These are phyloP conservation scores for Fraxinus sp. DNA, from an alignment of 305 asterid genomes.

Conservation along the genomic window DNA sequence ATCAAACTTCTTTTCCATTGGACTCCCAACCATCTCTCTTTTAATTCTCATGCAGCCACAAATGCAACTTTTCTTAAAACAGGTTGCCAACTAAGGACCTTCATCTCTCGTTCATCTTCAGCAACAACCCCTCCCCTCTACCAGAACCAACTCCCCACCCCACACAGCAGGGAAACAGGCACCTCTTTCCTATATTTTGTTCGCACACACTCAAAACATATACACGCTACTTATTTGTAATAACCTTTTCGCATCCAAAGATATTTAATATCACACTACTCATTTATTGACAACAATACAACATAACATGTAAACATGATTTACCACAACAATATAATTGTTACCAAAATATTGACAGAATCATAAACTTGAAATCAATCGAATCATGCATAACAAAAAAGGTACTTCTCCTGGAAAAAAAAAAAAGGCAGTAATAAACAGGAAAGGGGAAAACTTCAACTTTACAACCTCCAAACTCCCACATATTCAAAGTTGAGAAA, in stretches of 20 bases:
- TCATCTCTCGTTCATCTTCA: neutral
- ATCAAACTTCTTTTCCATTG: neutral
- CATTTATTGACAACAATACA: neutral
- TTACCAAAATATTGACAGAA: neutral
- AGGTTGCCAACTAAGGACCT: neutral
- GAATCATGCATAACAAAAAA: neutral
- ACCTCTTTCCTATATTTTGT: neutral
- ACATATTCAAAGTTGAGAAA: neutral
- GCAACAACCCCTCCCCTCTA: neutral
- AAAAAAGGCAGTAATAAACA: neutral
- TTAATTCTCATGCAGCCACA: neutral
- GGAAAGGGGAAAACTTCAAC: neutral
- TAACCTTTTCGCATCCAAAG: neutral
- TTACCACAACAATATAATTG: neutral
- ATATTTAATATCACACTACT: neutral
- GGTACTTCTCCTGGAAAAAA: neutral
- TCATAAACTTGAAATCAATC: neutral
- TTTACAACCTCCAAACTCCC: neutral
- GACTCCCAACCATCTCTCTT: slow-evolving; percentile 7
- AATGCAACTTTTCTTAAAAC: neutral
- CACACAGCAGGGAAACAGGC: neutral
- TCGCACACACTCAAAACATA: neutral
- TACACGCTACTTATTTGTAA: neutral
- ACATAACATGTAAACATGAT: neutral
- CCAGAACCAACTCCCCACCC: neutral